These are phyloP conservation scores for Cucurbita argyrosperma DNA, from an alignment of 306 rosid genomes.

Conservation along the genomic window DNA sequence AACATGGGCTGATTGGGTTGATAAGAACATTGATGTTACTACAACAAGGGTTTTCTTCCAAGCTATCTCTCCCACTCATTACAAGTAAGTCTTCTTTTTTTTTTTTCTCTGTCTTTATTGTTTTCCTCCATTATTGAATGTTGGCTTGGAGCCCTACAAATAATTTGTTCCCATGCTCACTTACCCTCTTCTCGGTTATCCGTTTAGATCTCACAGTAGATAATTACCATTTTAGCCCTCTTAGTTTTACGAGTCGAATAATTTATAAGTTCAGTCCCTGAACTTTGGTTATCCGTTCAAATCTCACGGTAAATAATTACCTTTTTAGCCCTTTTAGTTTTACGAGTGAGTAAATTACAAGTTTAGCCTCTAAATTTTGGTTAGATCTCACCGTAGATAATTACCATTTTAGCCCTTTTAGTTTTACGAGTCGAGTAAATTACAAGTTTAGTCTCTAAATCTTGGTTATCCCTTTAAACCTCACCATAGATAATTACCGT, in stretches of 20 bases:
- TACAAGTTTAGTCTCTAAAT: not conserved
- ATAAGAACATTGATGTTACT: conserved; percentile 41
- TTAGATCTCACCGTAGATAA: too few species aligned
- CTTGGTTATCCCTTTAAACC: too few species aligned
- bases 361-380: too few species aligned
- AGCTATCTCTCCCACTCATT: conserved; percentile 78
- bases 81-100: conserved; percentile 37
- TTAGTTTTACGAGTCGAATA: not conserved
- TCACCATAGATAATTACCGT: not conserved
- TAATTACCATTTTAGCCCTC: not conserved
- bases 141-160: conserved; percentile 4
- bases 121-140: conserved; percentile 9
- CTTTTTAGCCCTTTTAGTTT: not conserved
- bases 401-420: not conserved
- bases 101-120: conserved; percentile 12
- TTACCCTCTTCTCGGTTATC: not conserved
- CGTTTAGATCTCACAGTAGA: not conserved
- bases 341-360: too few species aligned
- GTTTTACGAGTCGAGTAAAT: not conserved
- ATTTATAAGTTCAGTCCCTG: not conserved
- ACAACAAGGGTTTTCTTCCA: conserved; percentile 65
- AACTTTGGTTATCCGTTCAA: not conserved
- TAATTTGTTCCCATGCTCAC: not conserved
- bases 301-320: not conserved
- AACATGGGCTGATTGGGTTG: conserved; percentile 97